Conservation (phyloP, 352 stramenopile species). For the Phytophthora hibernalis region DNA sequence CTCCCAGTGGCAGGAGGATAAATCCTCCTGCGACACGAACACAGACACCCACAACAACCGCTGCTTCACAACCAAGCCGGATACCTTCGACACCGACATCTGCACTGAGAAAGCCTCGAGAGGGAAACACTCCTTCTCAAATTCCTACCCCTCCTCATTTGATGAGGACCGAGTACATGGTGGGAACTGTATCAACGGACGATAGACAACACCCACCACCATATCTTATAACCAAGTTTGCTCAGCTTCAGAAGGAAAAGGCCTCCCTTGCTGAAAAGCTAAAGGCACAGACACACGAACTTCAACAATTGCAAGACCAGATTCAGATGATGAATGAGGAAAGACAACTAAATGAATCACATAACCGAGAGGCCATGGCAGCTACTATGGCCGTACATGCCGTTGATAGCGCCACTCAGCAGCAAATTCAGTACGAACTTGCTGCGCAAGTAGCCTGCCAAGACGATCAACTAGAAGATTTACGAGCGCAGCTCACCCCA, state of each 20-base stretch:
- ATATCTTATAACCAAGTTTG: conserved; percentile 23
- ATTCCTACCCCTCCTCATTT: conserved; percentile 27
- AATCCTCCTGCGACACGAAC: conserved; percentile 1
- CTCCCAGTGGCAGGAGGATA: background rate
- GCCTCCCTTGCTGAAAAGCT: conserved; percentile 28
- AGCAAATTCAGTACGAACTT: conserved; percentile 30
- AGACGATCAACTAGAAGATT: conserved; percentile 19
- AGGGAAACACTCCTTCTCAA: conserved; percentile 26
- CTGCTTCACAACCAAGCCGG: conserved; percentile 23
- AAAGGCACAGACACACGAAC: conserved; percentile 26
- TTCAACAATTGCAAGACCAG: conserved; percentile 26
- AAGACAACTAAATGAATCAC: conserved; percentile 19
- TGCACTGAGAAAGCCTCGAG: conserved; percentile 25
- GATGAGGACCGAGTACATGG: conserved; percentile 8
- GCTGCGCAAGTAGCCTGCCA: conserved; percentile 23
- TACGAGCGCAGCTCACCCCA: conserved; percentile 3
- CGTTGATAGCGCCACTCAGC: conserved; percentile 19
- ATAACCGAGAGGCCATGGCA: conserved; percentile 26
- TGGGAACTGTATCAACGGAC: background rate
- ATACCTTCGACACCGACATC: conserved; percentile 42
- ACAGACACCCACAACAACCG: background rate
- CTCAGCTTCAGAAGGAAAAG: conserved; percentile 45
- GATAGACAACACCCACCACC: background rate
- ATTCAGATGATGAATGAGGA: conserved; percentile 44
- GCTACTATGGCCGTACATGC: conserved; percentile 16